These are phyloP conservation scores for Carpinus fangiana DNA, from an alignment of 306 rosid genomes.

Conservation along the genomic window DNA sequence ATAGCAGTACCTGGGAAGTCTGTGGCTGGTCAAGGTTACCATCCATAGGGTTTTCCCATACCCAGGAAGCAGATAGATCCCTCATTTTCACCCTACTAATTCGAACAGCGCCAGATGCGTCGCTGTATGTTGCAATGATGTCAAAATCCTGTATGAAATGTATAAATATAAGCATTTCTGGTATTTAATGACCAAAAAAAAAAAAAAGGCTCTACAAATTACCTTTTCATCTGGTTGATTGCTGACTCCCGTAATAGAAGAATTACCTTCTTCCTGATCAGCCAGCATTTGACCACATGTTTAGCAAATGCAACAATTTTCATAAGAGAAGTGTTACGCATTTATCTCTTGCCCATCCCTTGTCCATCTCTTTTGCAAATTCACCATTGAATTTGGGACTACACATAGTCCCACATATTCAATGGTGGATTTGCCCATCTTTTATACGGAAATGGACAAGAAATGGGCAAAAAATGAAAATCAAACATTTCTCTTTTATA, in stretches of 20 bases:
- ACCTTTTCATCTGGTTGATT: slow-evolving; percentile 66
- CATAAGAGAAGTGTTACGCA: too few relatives aligned
- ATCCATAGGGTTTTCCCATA: slow-evolving; percentile 71
- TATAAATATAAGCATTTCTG: slow-evolving; percentile 30
- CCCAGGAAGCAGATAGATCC: slow-evolving; percentile 87
- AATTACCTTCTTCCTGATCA: slow-evolving; percentile 48
- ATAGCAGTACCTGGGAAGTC: slow-evolving; percentile 57
- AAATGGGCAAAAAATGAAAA: too few relatives aligned
- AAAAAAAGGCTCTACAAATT: slow-evolving; percentile 23
- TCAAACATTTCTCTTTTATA: background rate
- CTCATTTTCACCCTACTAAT: slow-evolving; percentile 75
- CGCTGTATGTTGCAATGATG: slow-evolving; percentile 77
- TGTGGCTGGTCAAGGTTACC: slow-evolving; percentile 45
- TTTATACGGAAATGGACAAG: too few relatives aligned
- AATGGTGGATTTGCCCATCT: too few relatives aligned
- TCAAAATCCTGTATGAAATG: slow-evolving; percentile 68
- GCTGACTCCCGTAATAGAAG: slow-evolving; percentile 38
- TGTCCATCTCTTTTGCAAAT: too few relatives aligned
- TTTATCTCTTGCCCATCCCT: too few relatives aligned
- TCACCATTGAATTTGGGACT: too few relatives aligned
- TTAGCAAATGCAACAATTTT: slow-evolving; percentile 19
- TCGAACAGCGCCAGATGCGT: slow-evolving; percentile 61
- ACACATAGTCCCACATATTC: too few relatives aligned
- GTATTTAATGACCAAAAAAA: slow-evolving; percentile 23
- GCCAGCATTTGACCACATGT: slow-evolving; percentile 27